These are phyloP conservation scores for Trichophyton mentagrophytes DNA, from an alignment of 2,329 filamentous ascomycete genomes.

Conservation along the genomic window DNA sequence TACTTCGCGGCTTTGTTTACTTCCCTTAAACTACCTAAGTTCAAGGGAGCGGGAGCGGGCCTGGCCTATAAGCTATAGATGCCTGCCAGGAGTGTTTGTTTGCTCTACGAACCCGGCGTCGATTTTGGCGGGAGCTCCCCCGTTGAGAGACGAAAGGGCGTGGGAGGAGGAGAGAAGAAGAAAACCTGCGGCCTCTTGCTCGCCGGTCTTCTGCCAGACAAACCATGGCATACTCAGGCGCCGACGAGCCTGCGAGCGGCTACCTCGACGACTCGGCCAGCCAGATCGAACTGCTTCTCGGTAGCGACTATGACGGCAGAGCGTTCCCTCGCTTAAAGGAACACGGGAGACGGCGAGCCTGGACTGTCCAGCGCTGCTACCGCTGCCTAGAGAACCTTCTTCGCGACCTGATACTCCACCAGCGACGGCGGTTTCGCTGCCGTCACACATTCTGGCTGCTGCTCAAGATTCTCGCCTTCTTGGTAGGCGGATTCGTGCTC, in stretches of 20 bases:
- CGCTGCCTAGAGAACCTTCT: background rate
- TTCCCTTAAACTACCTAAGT: no score
- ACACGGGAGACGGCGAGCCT: background rate
- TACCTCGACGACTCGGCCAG: background rate
- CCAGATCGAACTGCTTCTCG: background rate
- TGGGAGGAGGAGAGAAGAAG: background rate
- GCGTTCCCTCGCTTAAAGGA: background rate
- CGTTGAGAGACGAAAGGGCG: background rate
- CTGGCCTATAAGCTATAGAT: background rate
- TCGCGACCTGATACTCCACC: background rate
- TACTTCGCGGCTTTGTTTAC: background rate
- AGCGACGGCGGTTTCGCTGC: background rate
- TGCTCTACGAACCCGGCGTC: no score
- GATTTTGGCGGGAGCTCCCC: background rate
- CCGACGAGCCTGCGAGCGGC: background rate
- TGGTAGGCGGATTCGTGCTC: constrained; percentile 3
- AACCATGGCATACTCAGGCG: background rate
- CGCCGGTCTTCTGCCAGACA: background rate
- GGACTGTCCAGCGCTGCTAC: background rate
- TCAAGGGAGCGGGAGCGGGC: no score
- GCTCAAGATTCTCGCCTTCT: background rate
- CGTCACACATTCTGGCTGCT: background rate
- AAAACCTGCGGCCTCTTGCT: background rate
- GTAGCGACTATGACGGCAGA: background rate
- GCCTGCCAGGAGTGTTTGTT: background rate